Base-by-base conservation (phyloP, 257 asterid genomes). In the Paulownia fortunei region DNA sequence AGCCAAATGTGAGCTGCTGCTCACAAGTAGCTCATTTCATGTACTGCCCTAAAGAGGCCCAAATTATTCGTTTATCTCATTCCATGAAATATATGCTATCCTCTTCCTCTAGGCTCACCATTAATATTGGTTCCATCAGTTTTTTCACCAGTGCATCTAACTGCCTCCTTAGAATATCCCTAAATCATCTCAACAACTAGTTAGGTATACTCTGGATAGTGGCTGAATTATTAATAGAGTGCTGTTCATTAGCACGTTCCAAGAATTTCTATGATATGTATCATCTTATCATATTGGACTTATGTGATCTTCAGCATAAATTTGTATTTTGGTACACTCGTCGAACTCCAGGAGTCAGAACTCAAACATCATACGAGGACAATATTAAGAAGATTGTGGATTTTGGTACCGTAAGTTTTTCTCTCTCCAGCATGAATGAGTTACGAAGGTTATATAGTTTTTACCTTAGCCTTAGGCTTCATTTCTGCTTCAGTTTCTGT, bases 291-390 rank as follows among this genome's bases (percentile, higher is more conserved):
- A 42, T 41, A 55, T 32, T 71, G 15, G 68, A 7, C 37, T 8
- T 10, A 8, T 81, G 54, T 61, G 74, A 80, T 85, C 62, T 78
- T 69, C 89, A 96, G 99, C 79, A 92, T 83, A 96, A 92, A 78
- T 93, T 88, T 78, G 91, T 90, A 11, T 90, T 92, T 74, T 96
- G 99, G 99, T 93, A 96, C 85, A 96, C 99, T 79, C 98, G 98
- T 49, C 94, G 97, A 72, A 90, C 96, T 60, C 98, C 97, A 30
- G 99, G 99, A 76, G 94, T 90, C 81, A 87, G 98, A 77, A 88
- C 89, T 32, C 99, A 92, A 64, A 84, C 94, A 55, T 89, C 98
- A 2, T 96, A 96, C 18, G 99, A 96, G 86, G 98, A 96, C 83
- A 96, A 96, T 78, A 92, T 96, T 52, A 96, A 91, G 89, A 93